These are phyloP conservation scores for Fraxinus platypoda DNA, from an alignment of 305 asterid genomes.

Conservation along the genomic window DNA sequence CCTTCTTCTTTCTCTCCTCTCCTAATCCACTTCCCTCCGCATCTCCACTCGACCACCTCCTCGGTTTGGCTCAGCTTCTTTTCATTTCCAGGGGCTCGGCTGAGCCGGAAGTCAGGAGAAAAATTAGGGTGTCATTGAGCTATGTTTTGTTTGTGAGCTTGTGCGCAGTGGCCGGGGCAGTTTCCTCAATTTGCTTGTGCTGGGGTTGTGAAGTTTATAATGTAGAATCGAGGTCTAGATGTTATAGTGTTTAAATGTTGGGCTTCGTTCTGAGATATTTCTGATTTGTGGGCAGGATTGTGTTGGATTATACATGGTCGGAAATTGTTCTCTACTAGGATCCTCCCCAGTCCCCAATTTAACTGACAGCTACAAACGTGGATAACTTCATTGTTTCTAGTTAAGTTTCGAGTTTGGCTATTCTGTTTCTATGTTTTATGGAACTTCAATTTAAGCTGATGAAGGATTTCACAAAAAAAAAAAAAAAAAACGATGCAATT, in stretches of 20 bases:
- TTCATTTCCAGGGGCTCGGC: conserved; percentile 45
- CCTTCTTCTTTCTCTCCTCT: conserved; percentile 64
- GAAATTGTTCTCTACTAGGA: too few species aligned
- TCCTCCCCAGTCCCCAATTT: too few species aligned
- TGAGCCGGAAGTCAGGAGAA: conserved; percentile 40
- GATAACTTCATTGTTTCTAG: too few species aligned
- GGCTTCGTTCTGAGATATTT: too few species aligned
- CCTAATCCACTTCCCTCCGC: conserved; percentile 57
- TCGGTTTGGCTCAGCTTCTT: conserved; percentile 47
- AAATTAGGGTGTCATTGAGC: conserved; percentile 56
- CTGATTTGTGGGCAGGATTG: too few species aligned
- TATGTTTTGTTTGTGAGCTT: conserved; percentile 55
- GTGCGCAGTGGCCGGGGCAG: conserved; percentile 48
- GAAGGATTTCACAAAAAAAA: too few species aligned
- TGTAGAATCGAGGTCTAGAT: conserved; percentile 24
- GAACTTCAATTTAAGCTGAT: too few species aligned
- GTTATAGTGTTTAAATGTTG: neutral
- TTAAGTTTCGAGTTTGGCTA: too few species aligned
- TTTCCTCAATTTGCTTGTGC: conserved; percentile 46
- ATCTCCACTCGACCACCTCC: conserved; percentile 48
- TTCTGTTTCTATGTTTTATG: too few species aligned
- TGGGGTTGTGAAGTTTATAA: conserved; percentile 48
- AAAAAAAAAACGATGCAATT: too few species aligned
- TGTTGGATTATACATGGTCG: too few species aligned
- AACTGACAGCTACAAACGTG: too few species aligned